Evolutionary conservation across 306 rosid genomes (phyloP), one percentile per base, ranked within the genome.

Genomic region (Inga leiocalycina): DNA sequence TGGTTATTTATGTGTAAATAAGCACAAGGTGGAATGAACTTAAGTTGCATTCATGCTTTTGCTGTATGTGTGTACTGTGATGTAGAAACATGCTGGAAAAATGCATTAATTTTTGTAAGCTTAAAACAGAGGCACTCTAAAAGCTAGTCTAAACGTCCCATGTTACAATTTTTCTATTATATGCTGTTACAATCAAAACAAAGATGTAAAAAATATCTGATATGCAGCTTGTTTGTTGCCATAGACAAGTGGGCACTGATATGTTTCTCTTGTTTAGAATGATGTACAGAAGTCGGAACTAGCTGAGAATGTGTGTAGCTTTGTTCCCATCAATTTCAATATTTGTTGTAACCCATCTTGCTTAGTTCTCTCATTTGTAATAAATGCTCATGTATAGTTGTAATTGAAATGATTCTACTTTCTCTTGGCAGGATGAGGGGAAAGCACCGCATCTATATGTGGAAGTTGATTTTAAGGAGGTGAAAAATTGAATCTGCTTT

Each of bases 381-480:
- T 78, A 72, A 62, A 30, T 64, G 79, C 71, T 41, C 17, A 54
- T 82, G 52, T 77, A 44, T 66, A 43, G 68, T 76, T 79, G 65
- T 83, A 65, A 86, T 49, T 71, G 70, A 32, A 81, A 80, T 37
- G 51, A 16, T 75, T 8, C 67, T 71, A 6, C 83, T 8, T 79
- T 76, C 69, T 82, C 68, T 70, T 86, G 67, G n/a, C 93, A 93
- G 99, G 92, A 92, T 78, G 99, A 92, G 81, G 97, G 94, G 81
- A 92, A 82, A 78, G 94, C 93, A 78, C 97, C 97, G 0, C 68
- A 88, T 85, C 88, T 95, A 76, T 97, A 97, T 8, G 99, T 97
- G 78, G 98, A 97, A 88, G 82, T 94, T 84, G 99, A 97, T 88
- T 97, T 97, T 85, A 90, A 90, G 87, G 99, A 94, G 99, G 99